Conservation (phyloP, 768 basidiomycete genomes). For the Melanogaster broomeanus region DNA sequence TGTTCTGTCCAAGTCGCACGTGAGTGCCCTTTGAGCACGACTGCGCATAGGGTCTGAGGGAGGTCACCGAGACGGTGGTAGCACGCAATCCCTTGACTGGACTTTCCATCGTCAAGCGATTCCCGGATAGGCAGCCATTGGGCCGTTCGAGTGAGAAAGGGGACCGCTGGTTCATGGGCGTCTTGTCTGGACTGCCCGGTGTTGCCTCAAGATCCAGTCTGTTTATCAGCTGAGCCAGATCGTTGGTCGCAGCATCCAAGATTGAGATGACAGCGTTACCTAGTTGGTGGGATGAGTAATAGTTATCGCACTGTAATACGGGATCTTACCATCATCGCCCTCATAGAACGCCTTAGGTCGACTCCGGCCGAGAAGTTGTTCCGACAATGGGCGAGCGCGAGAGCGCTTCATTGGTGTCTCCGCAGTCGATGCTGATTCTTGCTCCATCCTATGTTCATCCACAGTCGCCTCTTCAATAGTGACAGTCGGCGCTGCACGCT, state of each 20-base stretch:
- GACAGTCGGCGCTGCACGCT: slow-evolving; percentile 27
- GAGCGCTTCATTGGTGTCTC: slow-evolving; percentile 42
- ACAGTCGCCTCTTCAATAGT: slow-evolving; percentile 54
- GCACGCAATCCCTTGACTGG: slow-evolving; percentile 38
- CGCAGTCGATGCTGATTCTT: slow-evolving; percentile 8
- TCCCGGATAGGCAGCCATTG: slow-evolving; percentile 35
- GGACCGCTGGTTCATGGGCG: slow-evolving; percentile 39
- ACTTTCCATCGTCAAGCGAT: slow-evolving; percentile 31
- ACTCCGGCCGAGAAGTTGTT: slow-evolving; percentile 53
- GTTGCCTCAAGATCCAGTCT: slow-evolving; percentile 83
- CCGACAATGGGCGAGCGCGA: slow-evolving; percentile 61
- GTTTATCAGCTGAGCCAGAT: slow-evolving; percentile 76
- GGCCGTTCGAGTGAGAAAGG: slow-evolving; percentile 15
- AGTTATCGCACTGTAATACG: not conserved
- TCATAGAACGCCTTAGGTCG: slow-evolving; percentile 52
- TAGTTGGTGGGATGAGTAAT: not conserved
- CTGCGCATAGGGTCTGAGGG: slow-evolving; percentile 52
- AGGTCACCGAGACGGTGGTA: slow-evolving; percentile 44
- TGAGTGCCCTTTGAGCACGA: slow-evolving; percentile 22
- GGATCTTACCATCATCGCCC: slow-evolving; percentile 45
- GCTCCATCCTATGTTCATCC: slow-evolving; percentile 45
- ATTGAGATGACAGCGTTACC: slow-evolving; percentile 60
- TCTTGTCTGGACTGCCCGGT: slow-evolving; percentile 53
- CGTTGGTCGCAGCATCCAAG: slow-evolving; percentile 79
- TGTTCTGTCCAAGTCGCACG: slow-evolving; percentile 50